phyloP scores from a whole-genome alignment of 2,329 filamentous ascomycete species.

The Ceratocystis huliohia region DNA sequence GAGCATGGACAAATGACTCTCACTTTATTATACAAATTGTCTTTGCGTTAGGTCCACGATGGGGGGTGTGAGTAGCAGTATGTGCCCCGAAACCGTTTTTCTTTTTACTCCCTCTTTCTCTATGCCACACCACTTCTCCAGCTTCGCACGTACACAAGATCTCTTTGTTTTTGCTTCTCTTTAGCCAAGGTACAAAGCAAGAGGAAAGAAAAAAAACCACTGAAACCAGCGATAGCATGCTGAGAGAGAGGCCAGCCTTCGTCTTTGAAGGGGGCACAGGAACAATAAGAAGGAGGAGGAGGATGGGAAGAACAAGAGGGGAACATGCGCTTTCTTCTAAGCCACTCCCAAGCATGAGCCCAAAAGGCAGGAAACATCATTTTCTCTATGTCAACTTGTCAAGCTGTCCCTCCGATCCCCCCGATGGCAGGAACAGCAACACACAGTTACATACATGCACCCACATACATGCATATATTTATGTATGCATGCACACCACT shows the following conservation, averaged over 20 bases:
- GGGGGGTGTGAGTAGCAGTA: neutral
- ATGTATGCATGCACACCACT: neutral
- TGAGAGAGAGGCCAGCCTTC: too few relatives aligned
- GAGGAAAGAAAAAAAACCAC: too few relatives aligned
- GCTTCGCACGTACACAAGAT: too few relatives aligned
- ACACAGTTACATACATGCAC: neutral
- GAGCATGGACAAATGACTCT: too few relatives aligned
- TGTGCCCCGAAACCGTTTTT: neutral
- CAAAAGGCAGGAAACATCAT: neutral
- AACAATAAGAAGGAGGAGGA: too few relatives aligned
- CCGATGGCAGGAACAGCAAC: slow-evolving; percentile 3
- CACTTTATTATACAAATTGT: too few relatives aligned
- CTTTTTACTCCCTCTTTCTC: neutral
- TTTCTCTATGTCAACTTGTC: slow-evolving; percentile 2
- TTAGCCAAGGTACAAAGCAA: too few relatives aligned
- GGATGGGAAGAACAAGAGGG: too few relatives aligned
- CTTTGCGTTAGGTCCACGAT: neutral
- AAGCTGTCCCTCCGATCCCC: neutral
- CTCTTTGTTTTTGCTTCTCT: too few relatives aligned
- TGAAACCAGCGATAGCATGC: too few relatives aligned
- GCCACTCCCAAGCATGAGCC: neutral
- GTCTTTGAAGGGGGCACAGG: too few relatives aligned
- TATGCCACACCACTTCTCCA: neutral
- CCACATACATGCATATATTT: neutral
- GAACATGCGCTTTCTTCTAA: neutral